Evolutionary conservation across 75 land plant genomes (phyloP).

Genomic region (Picea glauca): DNA sequence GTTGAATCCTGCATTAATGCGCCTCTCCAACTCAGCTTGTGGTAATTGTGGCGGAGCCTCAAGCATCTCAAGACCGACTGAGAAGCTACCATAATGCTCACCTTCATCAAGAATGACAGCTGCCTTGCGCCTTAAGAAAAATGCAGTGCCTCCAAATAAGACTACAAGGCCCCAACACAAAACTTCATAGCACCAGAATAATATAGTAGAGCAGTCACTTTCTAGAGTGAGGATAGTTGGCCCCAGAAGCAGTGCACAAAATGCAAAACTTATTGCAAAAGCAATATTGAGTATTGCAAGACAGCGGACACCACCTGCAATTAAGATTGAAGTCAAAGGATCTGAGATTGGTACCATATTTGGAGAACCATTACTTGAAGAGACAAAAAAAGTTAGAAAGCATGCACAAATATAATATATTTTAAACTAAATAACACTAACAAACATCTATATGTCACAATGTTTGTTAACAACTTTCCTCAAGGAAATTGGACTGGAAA

Average conservation of each 20-base stretch:
- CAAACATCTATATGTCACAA: neutral
- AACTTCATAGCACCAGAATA: slow-evolving; percentile 95
- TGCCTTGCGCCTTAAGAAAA: slow-evolving; percentile 76
- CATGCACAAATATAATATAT: neutral
- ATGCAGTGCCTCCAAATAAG: slow-evolving; percentile 69
- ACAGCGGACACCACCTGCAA: slow-evolving; percentile 94
- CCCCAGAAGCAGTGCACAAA: slow-evolving; percentile 80
- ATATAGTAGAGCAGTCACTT: slow-evolving; percentile 62
- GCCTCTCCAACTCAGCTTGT: slow-evolving; percentile 73
- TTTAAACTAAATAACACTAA: neutral
- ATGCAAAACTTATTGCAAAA: slow-evolving; percentile 60
- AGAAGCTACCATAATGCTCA: slow-evolving; percentile 35
- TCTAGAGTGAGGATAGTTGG: slow-evolving; percentile 73
- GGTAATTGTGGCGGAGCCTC: slow-evolving; percentile 44
- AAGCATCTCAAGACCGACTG: slow-evolving; percentile 77
- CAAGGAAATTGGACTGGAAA: neutral
- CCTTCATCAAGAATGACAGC: slow-evolving; percentile 78
- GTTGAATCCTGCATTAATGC: slow-evolving; percentile 74
- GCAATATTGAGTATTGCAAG: slow-evolving; percentile 65
- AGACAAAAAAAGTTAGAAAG: neutral
- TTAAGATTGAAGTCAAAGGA: neutral
- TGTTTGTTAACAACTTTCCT: neutral
- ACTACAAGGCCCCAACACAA: slow-evolving; percentile 77
- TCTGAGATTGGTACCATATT: neutral
- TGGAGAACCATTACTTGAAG: neutral